Evolutionary conservation across 768 basidiomycete genomes (phyloP).

Genomic region (Pisolithus sp.): DNA sequence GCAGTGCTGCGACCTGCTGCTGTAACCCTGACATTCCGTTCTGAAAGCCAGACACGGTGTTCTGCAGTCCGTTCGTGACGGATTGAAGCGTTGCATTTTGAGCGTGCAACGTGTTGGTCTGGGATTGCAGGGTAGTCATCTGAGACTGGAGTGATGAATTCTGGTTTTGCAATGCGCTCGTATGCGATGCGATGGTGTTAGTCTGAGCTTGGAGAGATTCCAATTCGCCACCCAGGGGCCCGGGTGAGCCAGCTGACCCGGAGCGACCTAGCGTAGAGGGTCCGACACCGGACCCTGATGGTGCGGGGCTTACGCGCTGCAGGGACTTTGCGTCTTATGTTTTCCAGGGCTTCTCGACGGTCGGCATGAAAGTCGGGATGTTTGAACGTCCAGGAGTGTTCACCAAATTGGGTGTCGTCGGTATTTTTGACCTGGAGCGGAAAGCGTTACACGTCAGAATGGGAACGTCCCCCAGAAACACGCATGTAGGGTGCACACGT

Average conservation of each 20-base stretch:
- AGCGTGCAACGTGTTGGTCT: constrained; percentile 27
- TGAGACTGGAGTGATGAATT: constrained; percentile 25
- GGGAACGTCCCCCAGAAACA: too few species aligned
- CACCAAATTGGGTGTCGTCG: constrained; percentile 69
- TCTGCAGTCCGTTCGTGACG: constrained; percentile 22
- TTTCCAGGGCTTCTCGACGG: constrained; percentile 50
- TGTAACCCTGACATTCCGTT: constrained; percentile 17
- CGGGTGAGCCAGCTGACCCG: constrained; percentile 21
- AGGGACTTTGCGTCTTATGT: constrained; percentile 58
- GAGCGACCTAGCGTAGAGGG: constrained; percentile 21
- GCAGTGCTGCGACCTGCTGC: constrained; percentile 24
- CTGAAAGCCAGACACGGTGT: constrained; percentile 11
- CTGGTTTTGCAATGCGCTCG: constrained; percentile 23
- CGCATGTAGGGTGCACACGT: neutral
- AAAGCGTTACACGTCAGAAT: neutral
- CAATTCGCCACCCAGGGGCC: constrained; percentile 19
- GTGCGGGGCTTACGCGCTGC: constrained; percentile 26
- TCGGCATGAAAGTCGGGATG: constrained; percentile 49
- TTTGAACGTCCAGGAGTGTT: constrained; percentile 51
- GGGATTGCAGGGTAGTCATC: constrained; percentile 21
- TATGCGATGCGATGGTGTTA: constrained; percentile 24
- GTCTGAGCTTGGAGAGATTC: constrained; percentile 25
- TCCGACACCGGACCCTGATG: constrained; percentile 18
- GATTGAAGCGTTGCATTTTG: constrained; percentile 30
- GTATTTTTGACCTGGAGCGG: constrained; percentile 64